phyloP scores from a whole-genome alignment of 805 yeast species.

The Monosporozyma siamensis region DNA sequence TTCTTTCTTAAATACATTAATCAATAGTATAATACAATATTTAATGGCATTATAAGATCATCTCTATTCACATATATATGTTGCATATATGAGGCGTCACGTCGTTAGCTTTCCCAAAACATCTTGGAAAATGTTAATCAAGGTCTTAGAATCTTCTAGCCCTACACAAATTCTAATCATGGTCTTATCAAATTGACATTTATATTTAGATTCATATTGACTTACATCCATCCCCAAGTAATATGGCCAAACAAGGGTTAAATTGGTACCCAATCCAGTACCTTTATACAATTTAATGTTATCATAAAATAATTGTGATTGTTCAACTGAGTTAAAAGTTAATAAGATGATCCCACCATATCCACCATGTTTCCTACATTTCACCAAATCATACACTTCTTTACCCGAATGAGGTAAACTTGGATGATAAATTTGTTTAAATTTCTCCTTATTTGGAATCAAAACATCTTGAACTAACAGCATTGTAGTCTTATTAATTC shows the following conservation, averaged over 20 bases:
- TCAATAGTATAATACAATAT: neutral
- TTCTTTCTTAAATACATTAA: neutral
- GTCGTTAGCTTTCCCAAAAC: constrained; percentile 37
- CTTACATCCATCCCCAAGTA: constrained; percentile 31
- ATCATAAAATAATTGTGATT: constrained; percentile 70
- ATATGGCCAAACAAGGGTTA: constrained; percentile 66
- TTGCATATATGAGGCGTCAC: constrained; percentile 1
- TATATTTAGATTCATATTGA: constrained; percentile 68
- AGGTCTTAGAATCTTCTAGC: constrained; percentile 57
- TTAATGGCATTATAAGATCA: too few species aligned
- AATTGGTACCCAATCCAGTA: constrained; percentile 84
- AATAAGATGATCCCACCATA: constrained; percentile 82
- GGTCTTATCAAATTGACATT: constrained; percentile 41
- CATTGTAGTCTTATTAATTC: constrained; percentile 46
- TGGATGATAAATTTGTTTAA: constrained; percentile 69
- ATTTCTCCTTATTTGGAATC: constrained; percentile 35
- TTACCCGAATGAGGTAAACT: constrained; percentile 28
- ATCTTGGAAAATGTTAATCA: constrained; percentile 39
- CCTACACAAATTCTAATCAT: constrained; percentile 80
- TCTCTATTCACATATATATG: neutral
- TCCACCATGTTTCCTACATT: constrained; percentile 58
- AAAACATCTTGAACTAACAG: constrained; percentile 45
- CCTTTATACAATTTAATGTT: constrained; percentile 48
- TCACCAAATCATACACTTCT: constrained; percentile 53
- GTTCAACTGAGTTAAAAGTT: constrained; percentile 51